Evolutionary conservation across 1,284 basidiomycete genomes (phyloP).

Genomic region (Cutaneotrichosporon mucoides): DNA sequence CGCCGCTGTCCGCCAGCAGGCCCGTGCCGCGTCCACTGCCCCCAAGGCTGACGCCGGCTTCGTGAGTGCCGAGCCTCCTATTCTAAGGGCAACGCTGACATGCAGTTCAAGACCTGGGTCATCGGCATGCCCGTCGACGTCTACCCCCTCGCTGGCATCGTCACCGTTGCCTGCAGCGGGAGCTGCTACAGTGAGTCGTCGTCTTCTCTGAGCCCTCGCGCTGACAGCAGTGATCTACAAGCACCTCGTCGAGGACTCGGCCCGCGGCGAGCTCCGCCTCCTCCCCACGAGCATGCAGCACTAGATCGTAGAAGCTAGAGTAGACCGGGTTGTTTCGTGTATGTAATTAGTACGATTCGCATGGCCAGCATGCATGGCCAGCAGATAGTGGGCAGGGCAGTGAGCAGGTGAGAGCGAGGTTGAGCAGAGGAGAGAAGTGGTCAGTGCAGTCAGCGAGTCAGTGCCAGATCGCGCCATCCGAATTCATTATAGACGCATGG

Average conservation of each 20-base stretch:
- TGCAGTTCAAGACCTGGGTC: conserved; percentile 1
- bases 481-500: no score
- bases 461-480: no score
- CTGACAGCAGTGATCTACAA: conserved; percentile 6
- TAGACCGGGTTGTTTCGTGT: background rate
- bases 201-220: no score
- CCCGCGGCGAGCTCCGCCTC: conserved; percentile 3
- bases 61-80: background rate
- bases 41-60: background rate
- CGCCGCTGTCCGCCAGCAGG: background rate
- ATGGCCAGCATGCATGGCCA: no score
- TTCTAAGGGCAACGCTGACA: background rate
- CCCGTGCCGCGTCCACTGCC: background rate
- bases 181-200: conserved; percentile 1
- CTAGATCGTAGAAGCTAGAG: background rate
- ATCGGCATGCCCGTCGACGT: conserved; percentile 6
- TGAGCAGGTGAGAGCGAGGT: background rate
- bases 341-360: background rate
- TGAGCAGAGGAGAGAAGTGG: background rate
- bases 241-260: conserved; percentile 2
- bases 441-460: no score
- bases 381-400: background rate
- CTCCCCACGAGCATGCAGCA: background rate
- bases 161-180: background rate
- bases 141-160: conserved; percentile 4